Conservation (phyloP, 1,284 basidiomycete species). For the Apiotrichum akiyoshidainum region DNA sequence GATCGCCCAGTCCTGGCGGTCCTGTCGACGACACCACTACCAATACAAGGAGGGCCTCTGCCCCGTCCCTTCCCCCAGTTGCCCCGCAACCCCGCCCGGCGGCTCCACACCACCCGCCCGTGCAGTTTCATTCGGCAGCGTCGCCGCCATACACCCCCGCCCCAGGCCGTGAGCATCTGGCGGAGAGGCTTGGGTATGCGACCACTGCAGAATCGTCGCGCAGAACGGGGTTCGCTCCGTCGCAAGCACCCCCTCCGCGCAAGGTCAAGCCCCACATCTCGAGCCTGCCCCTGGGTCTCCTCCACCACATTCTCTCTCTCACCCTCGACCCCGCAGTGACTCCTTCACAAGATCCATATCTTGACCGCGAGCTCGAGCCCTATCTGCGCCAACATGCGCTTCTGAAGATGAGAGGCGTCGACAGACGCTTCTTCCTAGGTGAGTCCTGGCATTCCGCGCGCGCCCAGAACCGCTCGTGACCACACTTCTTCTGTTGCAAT, state of each 20-base stretch:
- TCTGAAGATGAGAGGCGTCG: conserved; percentile 34
- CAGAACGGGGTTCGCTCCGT: neutral
- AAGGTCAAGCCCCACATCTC: neutral
- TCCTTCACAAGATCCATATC: conserved; percentile 24
- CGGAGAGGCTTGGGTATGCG: neutral
- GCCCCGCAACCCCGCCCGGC: neutral
- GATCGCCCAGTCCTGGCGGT: no score
- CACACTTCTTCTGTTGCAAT: no score
- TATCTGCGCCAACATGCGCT: conserved; percentile 31
- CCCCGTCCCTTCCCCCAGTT: no score
- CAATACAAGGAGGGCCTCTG: no score
- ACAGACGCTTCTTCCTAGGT: conserved; percentile 42
- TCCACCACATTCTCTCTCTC: conserved; percentile 34
- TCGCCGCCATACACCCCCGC: neutral
- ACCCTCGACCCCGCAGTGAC: conserved; percentile 38
- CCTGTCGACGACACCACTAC: no score
- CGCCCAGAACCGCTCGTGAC: no score
- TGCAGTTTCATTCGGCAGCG: neutral
- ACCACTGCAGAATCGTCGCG: neutral
- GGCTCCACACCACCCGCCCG: neutral
- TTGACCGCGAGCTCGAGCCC: conserved; percentile 34
- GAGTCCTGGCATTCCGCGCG: conserved; percentile 5
- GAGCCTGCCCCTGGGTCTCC: conserved; percentile 32
- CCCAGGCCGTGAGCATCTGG: neutral
- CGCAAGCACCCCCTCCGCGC: neutral